Base-by-base conservation (phyloP, 768 basidiomycete species). In the Lactarius psammicola region DNA sequence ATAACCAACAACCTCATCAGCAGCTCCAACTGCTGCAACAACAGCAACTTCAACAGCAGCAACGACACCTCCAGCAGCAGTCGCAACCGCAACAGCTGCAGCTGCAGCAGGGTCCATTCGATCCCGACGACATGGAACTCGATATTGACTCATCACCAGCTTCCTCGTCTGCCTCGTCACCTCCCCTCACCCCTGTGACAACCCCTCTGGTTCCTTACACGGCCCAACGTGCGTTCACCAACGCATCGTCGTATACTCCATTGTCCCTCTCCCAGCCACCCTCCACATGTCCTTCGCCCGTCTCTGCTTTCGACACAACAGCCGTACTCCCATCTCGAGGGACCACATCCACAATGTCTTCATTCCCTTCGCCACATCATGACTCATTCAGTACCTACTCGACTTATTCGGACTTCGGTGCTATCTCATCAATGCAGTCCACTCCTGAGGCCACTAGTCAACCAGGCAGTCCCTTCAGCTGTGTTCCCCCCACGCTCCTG, bases 71-170 rank as follows among this genome's bases (percentile, higher is more conserved):
- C 1, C 68, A 62, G 15, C 76, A 73, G 30, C 76, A 72, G 51
- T 56, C 31, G 13, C 57, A 74, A 15, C 76, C 76, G 63, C 73
- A 78, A 28, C 74, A 69, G 38, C 75, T 71, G 30, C 33, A 46
- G 8, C 53, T 72, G 34, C 76, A 78, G 66, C 73, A 79, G 28
- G 77, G 80, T 3, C 77, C 82, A 0, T 88, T 89, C 70, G 90
- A 91, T 72, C 79, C 87, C 0, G 89, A 90, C 73, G 90, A 92
- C 70, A 92, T 92, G 89, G 90, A 92, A 70, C 81, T 91, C 26
- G 89, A 90, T 59, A 73, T 80, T 30, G 89, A 90, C 69, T 67
- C 74, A 40, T 72, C 66, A n/a, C 72, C 74, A 36, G 73, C 76
- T 55, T 75, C 77, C 8, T 76, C 76, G 28, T 72, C 75, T 23